Evolutionary conservation across 2,329 filamentous ascomycete genomes (phyloP).

Genomic region (Chalaropsis thielavioides): DNA sequence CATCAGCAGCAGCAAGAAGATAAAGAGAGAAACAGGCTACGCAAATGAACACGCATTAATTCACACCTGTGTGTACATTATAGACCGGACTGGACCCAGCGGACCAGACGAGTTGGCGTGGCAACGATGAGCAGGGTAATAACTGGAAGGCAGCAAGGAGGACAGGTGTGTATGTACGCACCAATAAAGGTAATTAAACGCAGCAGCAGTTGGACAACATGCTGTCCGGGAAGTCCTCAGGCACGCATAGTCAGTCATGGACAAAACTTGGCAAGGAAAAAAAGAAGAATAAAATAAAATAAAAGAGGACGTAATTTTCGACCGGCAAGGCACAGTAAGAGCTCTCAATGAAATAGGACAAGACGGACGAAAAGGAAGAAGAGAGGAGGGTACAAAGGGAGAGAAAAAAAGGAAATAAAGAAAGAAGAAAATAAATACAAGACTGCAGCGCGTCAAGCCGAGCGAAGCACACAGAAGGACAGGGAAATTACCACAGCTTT

Average conservation of each 20-base stretch:
- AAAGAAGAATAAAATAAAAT: not conserved
- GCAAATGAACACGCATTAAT: not conserved
- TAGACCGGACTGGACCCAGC: not conserved
- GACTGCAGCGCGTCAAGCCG: not conserved
- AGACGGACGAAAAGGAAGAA: too few relatives aligned
- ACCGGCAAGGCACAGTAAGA: not conserved
- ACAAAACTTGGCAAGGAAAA: too few relatives aligned
- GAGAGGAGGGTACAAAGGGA: too few relatives aligned
- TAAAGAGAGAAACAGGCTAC: not conserved
- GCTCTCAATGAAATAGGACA: too few relatives aligned
- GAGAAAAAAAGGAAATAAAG: not conserved
- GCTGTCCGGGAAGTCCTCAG: too few relatives aligned
- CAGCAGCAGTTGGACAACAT: not conserved
- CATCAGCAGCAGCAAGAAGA: not conserved
- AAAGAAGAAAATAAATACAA: not conserved
- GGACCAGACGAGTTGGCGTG: not conserved
- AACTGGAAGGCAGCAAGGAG: not conserved
- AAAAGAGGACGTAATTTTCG: not conserved
- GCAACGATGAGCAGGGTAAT: not conserved
- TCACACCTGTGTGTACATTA: not conserved
- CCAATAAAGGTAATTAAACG: too few relatives aligned
- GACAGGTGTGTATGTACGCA: not conserved
- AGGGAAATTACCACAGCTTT: not conserved
- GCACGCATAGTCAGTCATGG: too few relatives aligned
- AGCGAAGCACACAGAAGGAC: not conserved